Evolutionary conservation across 352 stramenopile genomes (phyloP), one percentile per base, ranked within the genome.

Genomic region (Globisporangium okanoganense): DNA sequence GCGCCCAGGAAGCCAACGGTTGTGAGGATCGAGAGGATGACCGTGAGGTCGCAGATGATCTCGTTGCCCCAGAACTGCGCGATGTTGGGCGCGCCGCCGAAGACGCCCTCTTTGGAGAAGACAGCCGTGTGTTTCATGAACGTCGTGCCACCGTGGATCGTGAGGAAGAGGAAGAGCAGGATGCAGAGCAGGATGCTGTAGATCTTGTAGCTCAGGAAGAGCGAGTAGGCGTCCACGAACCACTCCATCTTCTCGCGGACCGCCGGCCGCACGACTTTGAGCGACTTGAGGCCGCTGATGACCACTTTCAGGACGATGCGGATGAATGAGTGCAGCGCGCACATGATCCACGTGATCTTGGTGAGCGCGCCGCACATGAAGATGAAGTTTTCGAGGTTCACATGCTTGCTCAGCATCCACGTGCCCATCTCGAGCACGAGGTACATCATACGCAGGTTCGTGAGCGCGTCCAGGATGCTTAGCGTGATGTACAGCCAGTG

Each of bases 401-500:
- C 62, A 18, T 76, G 61, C 52, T 72, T 78, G 51, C 53, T 71
- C n/a, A 88, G 67, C 75, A 88, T 87, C 65, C 67, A 88, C 41
- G 76, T 74, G 4, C 75, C 79, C 18, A 85, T 75, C 25, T 81
- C 56, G 3, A 79, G 62, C 2, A 77, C 64, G 7, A 73, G 65
- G 49, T 87, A 87, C 9, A 65, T 84, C 56, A 78, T 67, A 0
- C 77, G 71, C 0, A 87, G 14, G 52, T 72, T 84, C 1, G 70
- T 53, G 8, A 86, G 55, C 6, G 75, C 61, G 12, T 89, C 77
- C 35, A 86, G 47, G 16, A 86, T 78, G 55, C 79, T 87, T 0
- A 87, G 43, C 2, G 69, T 36, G 7, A 87, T 85, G 62, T 87
- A 89, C 1, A 87, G 63, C 79, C 79, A 89, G 50, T 89, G 77